Evolutionary conservation across 192 early-diverging fungal species (phyloP), one percentile per base, ranked within the genome.

Genomic region (Paraglomus occultum): DNA sequence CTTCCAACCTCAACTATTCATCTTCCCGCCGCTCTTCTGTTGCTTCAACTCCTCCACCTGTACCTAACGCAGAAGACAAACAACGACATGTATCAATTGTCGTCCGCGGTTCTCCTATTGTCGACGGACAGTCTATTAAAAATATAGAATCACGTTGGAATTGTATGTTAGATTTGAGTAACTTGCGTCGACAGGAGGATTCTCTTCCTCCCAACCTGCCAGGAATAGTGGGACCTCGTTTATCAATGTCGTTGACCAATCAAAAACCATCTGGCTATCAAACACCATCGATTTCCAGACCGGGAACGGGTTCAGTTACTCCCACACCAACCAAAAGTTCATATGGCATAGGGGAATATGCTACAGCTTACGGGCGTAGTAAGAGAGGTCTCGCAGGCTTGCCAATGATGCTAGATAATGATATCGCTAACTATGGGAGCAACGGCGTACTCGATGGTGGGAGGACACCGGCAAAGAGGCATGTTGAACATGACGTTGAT

Each of bases 91-190:
- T 87, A 0, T 80, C 82, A 0, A 87, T 87, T 58, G 68, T 83
- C 18, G 78, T 81, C 7, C 74, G 75, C 14, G 85, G 85, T 0
- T 63, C 77, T 3, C 83, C 85, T 6, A 76, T 81, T 17, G 67
- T 84, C 8, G 71, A 87, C 57, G 80, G 83, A 2, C 67, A 79
- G 42, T 64, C 71, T 4, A 79, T 76, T 4, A 71, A 74, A 45
- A 64, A 70, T n/a, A 80, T 87, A 49, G 81, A 82, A 12, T 87
- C 85, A 0, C 75, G 79, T 61, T 87, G 85, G 85, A 87, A 87
- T 58, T 83, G 81, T 14, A 79, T 80, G 70, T 52, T 87, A 57
- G 85, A 87, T 73, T 76, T 87, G 0, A 75, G 77, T 31, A 76
- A 78, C 17, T 42, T 84, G 53, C 71, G 78, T 8, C 78, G 71